phyloP scores from a whole-genome alignment of 2,329 filamentous ascomycete genomes.

The Sodiomyces alkalinus region DNA sequence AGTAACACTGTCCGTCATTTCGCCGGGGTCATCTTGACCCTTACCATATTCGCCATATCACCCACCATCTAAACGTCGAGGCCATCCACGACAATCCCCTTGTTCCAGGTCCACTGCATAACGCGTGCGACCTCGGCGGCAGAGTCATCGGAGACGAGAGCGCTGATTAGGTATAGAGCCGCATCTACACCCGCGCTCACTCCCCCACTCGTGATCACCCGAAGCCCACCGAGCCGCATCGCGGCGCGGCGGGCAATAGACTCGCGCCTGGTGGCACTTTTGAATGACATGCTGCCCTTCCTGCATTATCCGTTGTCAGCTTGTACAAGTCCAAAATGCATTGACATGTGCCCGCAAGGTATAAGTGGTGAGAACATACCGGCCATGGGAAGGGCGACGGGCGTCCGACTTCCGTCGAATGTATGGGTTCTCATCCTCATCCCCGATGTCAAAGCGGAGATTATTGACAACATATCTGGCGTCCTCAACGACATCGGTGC shows the following conservation, averaged over 20 bases:
- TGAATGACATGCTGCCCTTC: slow-evolving; percentile 75
- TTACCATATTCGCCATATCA: slow-evolving; percentile 1
- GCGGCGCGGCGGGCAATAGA: slow-evolving; percentile 65
- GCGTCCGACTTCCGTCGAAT: slow-evolving; percentile 60
- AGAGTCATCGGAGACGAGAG: slow-evolving; percentile 62
- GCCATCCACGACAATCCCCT: slow-evolving; percentile 71
- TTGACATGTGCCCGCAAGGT: slow-evolving; percentile 1
- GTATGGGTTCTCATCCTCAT: slow-evolving; percentile 73
- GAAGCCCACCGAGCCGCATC: slow-evolving; percentile 53
- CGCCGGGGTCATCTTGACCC: not conserved
- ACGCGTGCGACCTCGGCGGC: slow-evolving; percentile 59
- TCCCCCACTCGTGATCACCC: slow-evolving; percentile 70
- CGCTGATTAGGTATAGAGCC: slow-evolving; percentile 69
- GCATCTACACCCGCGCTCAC: slow-evolving; percentile 72
- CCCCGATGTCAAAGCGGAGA: slow-evolving; percentile 69
- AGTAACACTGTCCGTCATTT: no score
- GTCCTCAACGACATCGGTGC: slow-evolving; percentile 71
- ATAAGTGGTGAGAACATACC: slow-evolving; percentile 24
- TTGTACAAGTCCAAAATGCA: no score
- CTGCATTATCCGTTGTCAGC: no score
- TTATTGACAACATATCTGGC: slow-evolving; percentile 82
- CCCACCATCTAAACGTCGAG: slow-evolving; percentile 52
- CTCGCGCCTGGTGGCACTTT: slow-evolving; percentile 61
- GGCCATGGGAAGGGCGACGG: slow-evolving; percentile 43
- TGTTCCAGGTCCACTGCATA: slow-evolving; percentile 75